These are phyloP conservation scores for Xerocomus spinulosus DNA, from an alignment of 768 basidiomycete genomes.

Conservation along the genomic window DNA sequence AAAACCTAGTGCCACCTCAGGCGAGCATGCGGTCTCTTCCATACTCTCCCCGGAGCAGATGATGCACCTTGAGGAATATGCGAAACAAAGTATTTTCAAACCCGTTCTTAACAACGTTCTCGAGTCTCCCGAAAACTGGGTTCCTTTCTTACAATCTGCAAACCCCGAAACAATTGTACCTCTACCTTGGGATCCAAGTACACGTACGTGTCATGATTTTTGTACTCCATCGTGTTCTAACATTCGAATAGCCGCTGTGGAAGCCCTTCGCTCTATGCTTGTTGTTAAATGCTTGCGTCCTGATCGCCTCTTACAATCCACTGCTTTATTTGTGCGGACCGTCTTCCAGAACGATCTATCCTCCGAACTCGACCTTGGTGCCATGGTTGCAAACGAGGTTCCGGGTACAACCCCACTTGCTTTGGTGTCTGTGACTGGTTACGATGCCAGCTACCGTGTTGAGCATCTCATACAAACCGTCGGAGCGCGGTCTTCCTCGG, in stretches of 20 bases:
- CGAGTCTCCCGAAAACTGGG: constrained; percentile 65
- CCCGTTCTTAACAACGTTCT: constrained; percentile 61
- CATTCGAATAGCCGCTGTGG: constrained; percentile 51
- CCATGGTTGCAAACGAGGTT: constrained; percentile 78
- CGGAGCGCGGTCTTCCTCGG: constrained; percentile 73
- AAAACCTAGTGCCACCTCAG: constrained; percentile 31
- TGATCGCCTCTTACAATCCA: constrained; percentile 84
- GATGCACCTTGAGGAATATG: constrained; percentile 63
- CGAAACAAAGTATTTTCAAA: constrained; percentile 72
- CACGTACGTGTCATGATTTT: constrained; percentile 51
- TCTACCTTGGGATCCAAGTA: constrained; percentile 71
- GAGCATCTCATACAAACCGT: constrained; percentile 81
- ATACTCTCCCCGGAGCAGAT: constrained; percentile 65
- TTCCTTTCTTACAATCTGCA: constrained; percentile 59
- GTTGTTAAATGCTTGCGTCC: constrained; percentile 90
- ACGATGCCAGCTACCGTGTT: constrained; percentile 97
- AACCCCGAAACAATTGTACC: constrained; percentile 69
- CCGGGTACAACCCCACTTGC: constrained; percentile 79
- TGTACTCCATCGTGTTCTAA: constrained; percentile 9
- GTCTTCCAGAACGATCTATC: constrained; percentile 84
- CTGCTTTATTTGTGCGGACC: constrained; percentile 64
- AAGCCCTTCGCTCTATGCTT: constrained; percentile 70
- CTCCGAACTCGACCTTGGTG: constrained; percentile 68
- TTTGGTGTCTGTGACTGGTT: constrained; percentile 89
- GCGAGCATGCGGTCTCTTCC: constrained; percentile 36